These are phyloP conservation scores for Candida wancherniae DNA, from an alignment of 805 yeast genomes.

Conservation along the genomic window DNA sequence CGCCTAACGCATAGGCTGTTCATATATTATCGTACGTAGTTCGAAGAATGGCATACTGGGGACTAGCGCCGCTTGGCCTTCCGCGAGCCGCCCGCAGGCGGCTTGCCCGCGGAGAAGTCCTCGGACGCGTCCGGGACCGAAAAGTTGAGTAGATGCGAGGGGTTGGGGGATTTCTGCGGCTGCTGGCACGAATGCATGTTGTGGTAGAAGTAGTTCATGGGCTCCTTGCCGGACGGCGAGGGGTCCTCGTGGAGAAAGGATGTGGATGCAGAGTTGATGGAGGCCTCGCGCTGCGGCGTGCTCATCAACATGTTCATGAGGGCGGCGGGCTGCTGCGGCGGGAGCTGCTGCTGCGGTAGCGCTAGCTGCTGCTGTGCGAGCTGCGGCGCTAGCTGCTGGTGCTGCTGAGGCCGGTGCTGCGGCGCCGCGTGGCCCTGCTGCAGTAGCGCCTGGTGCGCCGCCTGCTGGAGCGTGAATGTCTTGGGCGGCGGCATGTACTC, in stretches of 20 bases:
- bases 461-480: constrained; percentile 12
- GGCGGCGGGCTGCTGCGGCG: constrained; percentile 10
- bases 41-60: no score
- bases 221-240: constrained; percentile 13
- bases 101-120: no score
- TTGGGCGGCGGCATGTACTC: constrained; percentile 32
- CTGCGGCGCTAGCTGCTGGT: constrained; percentile 4
- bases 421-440: no score
- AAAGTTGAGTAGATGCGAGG: no score
- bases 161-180: no score
- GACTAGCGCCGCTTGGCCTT: no score
- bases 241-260: constrained; percentile 4
- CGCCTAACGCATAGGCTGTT: constrained; percentile 58
- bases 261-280: constrained; percentile 11
- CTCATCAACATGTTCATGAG: constrained; percentile 35
- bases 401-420: constrained; percentile 2
- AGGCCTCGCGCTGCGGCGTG: constrained; percentile 38
- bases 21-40: no score
- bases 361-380: constrained; percentile 7
- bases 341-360: constrained; percentile 9
- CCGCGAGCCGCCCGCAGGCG: not conserved
- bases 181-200: constrained; percentile 10
- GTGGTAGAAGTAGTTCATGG: constrained; percentile 10
- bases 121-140: no score
- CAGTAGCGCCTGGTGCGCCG: constrained; percentile 9